Evolutionary conservation across 495 filamentous ascomycete species (phyloP), one percentile per base, ranked within the genome.

Genomic region (Penicillium ochrochloron): DNA sequence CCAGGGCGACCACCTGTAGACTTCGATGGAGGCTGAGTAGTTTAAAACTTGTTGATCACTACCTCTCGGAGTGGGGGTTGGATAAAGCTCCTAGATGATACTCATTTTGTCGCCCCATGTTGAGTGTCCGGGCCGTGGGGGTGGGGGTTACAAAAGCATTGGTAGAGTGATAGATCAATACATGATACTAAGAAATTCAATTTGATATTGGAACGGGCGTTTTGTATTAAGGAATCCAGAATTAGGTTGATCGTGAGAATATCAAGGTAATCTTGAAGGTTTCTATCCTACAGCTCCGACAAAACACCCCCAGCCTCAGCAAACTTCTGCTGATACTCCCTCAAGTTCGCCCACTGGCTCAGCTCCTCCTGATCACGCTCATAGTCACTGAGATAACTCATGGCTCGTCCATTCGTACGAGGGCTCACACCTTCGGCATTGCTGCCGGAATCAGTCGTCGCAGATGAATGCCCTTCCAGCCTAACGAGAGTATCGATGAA

Each of bases 321-420:
- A 69, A 93, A 92, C 50, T 86, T 85, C 57, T 84, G 69, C 76
- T 93, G 92, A 61, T 89, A 88, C 57, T 91, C 86, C 57, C 89
- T 85, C 68, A 96, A 74, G 70, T 88, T 89, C 0, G 86, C 86
- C 92, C 92, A 96, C 55, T 83, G 82, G 41, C 84, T 78, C 61
- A 93, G 70, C 68, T 92, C 89, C 56, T 86, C 82, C 73, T 94
- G 90, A 53, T 94, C 92, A 27, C 89, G 87, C 50, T 86, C 82
- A 46, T 77, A 75, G 46, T 80, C 78, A 42, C 75, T 80, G 0
- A 78, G 52, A 58, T 82, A 82, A 54, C 76, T 80, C 76, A 78
- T 82, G 3, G 76, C 68, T 15, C 74, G 70, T 1, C 74, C 73
- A 19, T 77, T 73, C 5, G 62, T 62, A 23, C 58, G 69, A 0